Evolutionary conservation across 805 yeast species (phyloP).

Genomic region (Candida koratica): DNA sequence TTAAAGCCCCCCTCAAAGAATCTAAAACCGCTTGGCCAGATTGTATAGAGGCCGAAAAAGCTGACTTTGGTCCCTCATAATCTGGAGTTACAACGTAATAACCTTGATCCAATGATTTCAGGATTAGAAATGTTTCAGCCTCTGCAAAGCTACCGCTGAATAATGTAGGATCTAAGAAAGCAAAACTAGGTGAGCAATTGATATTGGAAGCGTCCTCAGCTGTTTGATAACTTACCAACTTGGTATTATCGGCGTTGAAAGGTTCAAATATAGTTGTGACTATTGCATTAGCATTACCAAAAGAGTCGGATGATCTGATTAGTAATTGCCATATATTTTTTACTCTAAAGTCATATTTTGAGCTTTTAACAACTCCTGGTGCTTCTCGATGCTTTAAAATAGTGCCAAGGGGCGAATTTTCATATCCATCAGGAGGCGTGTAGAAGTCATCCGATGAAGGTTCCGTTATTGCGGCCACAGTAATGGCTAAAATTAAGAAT

Average conservation of each 20-base stretch:
- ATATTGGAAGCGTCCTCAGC: constrained; percentile 27
- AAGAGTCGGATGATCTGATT: constrained; percentile 21
- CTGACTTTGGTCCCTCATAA: constrained; percentile 31
- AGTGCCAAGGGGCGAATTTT: constrained; percentile 19
- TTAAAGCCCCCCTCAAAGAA: constrained; percentile 26
- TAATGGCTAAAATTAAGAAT: constrained; percentile 2
- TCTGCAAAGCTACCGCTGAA: constrained; percentile 12
- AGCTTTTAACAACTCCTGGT: constrained; percentile 18
- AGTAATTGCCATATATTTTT: constrained; percentile 23
- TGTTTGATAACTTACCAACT: constrained; percentile 25
- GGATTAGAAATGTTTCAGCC: constrained; percentile 18
- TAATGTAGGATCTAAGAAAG: constrained; percentile 16
- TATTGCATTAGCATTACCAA: constrained; percentile 24
- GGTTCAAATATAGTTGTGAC: constrained; percentile 29
- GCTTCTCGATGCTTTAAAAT: constrained; percentile 21
- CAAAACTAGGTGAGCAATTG: constrained; percentile 28
- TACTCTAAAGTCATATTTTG: constrained; percentile 19
- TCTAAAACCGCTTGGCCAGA: constrained; percentile 31
- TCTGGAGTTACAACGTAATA: constrained; percentile 34
- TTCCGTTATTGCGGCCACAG: background rate
- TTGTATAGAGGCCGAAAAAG: constrained; percentile 30
- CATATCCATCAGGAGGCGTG: constrained; percentile 21
- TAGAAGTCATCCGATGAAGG: constrained; percentile 25
- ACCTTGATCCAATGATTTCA: constrained; percentile 24
- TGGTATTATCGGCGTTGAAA: constrained; percentile 23